These are phyloP conservation scores for Leishmania turanica DNA, from an alignment of 208 protist genomes.

Conservation along the genomic window DNA sequence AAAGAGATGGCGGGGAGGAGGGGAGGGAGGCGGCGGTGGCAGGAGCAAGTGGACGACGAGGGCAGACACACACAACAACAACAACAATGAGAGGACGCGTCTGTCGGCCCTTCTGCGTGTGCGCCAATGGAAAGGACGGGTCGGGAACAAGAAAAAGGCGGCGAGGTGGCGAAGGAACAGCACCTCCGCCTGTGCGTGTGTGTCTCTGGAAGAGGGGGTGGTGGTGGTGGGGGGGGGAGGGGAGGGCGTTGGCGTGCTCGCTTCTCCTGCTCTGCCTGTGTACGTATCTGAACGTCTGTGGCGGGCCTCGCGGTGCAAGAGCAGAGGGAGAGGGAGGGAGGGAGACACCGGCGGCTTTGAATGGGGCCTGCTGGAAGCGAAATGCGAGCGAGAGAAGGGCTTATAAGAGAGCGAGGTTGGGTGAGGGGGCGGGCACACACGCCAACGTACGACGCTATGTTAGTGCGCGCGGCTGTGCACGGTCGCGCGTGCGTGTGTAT, in stretches of 20 bases:
- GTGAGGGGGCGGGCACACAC: background rate
- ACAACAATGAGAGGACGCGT: too few species aligned
- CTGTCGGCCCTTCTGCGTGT: too few species aligned
- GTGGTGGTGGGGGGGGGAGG: too few species aligned
- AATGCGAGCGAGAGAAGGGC: background rate
- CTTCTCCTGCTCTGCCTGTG: background rate
- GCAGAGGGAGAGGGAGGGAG: background rate
- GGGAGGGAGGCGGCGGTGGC: background rate
- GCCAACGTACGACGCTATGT: background rate
- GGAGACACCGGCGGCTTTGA: background rate
- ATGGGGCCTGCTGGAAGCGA: background rate
- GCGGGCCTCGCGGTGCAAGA: background rate
- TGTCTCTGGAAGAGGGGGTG: too few species aligned
- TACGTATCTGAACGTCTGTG: background rate
- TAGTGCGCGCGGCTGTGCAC: background rate
- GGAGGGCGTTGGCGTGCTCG: background rate
- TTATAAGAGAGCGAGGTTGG: background rate
- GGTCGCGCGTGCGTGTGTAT: conserved; percentile 11
- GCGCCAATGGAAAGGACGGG: too few species aligned
- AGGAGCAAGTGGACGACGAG: too few species aligned
- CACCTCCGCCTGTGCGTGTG: too few species aligned
- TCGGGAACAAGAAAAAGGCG: too few species aligned
- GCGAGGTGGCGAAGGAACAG: too few species aligned
- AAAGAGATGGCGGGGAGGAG: background rate
- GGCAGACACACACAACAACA: too few species aligned